These are phyloP conservation scores for Suhomyces kilbournensis DNA, from an alignment of 805 yeast genomes.

Conservation along the genomic window DNA sequence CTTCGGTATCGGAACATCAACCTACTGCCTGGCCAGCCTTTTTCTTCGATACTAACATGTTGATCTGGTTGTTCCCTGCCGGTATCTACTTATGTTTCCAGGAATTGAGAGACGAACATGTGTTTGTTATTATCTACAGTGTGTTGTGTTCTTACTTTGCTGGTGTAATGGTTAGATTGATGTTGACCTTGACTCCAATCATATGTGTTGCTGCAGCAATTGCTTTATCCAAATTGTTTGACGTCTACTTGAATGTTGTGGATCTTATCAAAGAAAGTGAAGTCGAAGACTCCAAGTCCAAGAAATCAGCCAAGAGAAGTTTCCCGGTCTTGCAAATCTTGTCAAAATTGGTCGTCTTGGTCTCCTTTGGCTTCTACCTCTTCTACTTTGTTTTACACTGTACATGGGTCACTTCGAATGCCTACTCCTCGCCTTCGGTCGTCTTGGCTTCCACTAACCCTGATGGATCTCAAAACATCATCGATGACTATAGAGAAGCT, in stretches of 20 bases:
- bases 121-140: constrained; percentile 85
- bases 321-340: constrained; percentile 35
- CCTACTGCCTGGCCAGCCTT: constrained; percentile 99
- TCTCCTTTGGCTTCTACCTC: constrained; percentile 71
- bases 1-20: constrained; percentile 98
- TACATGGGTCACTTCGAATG: constrained; percentile 95
- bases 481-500: constrained; percentile 98
- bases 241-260: constrained; percentile 70
- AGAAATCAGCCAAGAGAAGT: constrained; percentile 10
- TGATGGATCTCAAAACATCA: constrained; percentile 80
- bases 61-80: constrained; percentile 98
- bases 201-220: constrained; percentile 92
- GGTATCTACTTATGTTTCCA: constrained; percentile 90
- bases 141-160: constrained; percentile 97
- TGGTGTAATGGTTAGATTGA: constrained; percentile 97
- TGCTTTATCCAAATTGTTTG: constrained; percentile 80
- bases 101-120: constrained; percentile 87
- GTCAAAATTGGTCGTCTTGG: constrained; percentile 61
- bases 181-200: constrained; percentile 94
- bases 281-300: constrained; percentile 5
- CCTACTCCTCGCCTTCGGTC: constrained; percentile 97
- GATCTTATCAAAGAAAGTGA: constrained; percentile 27
- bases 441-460: constrained; percentile 80
- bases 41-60: constrained; percentile 87
- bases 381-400: constrained; percentile 86